Conservation (phyloP, 331 rosid genomes). For the Cucumis variabilis region DNA sequence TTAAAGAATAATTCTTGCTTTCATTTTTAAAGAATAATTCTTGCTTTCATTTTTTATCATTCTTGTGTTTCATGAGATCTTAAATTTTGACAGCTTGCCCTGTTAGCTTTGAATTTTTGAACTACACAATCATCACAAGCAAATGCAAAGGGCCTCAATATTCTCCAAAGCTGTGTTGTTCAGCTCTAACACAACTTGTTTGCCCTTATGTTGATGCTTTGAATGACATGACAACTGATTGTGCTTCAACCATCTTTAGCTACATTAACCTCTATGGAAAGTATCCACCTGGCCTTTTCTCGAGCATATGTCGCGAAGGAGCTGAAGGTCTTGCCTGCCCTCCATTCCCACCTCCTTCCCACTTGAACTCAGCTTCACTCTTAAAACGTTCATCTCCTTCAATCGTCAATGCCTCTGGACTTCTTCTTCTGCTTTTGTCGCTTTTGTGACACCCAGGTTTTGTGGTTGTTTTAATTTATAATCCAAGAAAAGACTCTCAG, state of each 20-base stretch:
- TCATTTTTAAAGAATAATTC: too few relatives aligned
- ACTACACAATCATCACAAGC: conserved; percentile 88
- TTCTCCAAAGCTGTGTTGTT: conserved; percentile 63
- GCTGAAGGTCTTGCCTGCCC: conserved; percentile 74
- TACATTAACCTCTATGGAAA: conserved; percentile 84
- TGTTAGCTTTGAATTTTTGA: conserved; percentile 77
- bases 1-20: too few relatives aligned
- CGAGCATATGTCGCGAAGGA: too few relatives aligned
- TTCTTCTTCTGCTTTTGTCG: conserved; percentile 42
- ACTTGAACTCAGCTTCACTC: conserved; percentile 11
- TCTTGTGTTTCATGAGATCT: too few relatives aligned
- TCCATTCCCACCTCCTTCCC: conserved; percentile 54
- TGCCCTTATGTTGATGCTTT: conserved; percentile 75
- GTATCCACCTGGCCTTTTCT: conserved; percentile 98
- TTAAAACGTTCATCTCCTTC: conserved; percentile 40
- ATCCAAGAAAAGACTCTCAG: not conserved
- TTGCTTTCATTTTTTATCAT: too few relatives aligned
- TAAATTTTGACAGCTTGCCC: conserved; percentile 66
- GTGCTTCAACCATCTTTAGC: conserved; percentile 92
- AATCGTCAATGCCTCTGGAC: conserved; percentile 45
- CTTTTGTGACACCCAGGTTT: conserved; percentile 7
- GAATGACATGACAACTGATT: conserved; percentile 72
- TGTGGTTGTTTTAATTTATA: not conserved
- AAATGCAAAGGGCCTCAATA: conserved; percentile 90
- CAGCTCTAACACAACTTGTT: conserved; percentile 67